Base-by-base conservation (phyloP, 2,329 filamentous ascomycete genomes). In the Colletotrichum sp. region DNA sequence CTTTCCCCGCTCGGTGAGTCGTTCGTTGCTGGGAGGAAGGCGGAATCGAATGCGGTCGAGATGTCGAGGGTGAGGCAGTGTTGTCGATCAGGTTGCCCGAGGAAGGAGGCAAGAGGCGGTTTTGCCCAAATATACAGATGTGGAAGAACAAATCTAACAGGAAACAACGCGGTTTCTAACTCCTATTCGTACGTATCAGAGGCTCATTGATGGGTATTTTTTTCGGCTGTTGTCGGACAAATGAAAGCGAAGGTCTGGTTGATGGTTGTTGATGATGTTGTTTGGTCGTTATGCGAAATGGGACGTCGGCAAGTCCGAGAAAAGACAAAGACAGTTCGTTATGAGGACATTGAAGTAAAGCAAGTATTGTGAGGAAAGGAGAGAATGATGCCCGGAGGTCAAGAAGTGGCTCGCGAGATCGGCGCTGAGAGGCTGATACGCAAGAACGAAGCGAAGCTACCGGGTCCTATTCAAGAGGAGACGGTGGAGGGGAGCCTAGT, bases 271-370 rank as follows among this genome's bases (percentile, higher is more conserved):
- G 68, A 68, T 64, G 55, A 21, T 77, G 30, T 66, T 65, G 69
- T n/a, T 66, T 60, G 70, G 72, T 77, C 77, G 77, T 78, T 52
- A 77, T 71, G 68, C 60, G 64, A 60, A 21, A 59, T 55, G 76
- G 75, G 75, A 78, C 77, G 55, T 57, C 44, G 63, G 24, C 32
- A 28, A 49, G 71, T 68, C 77, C 71, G 39, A 30, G n/a, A 49
- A 71, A 84, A 82, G 79, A 80, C 79, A 81, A 82, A 81, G 78
- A 79, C 32, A 81, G 71, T 81, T 85, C 86, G 86, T 88, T 88
- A 88, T 84, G 79, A 83, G 81, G 82, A 87, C 86, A 88, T 88
- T 81, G 82, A 83, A 80, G 80, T 77, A 64, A 49, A 65, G 34
- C 66, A 73, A 73, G 68, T 74, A 70, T 77, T 83, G 78, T 32